Evolutionary conservation across 345 rosid species (phyloP).

Genomic region (Hibiscus syriacus): DNA sequence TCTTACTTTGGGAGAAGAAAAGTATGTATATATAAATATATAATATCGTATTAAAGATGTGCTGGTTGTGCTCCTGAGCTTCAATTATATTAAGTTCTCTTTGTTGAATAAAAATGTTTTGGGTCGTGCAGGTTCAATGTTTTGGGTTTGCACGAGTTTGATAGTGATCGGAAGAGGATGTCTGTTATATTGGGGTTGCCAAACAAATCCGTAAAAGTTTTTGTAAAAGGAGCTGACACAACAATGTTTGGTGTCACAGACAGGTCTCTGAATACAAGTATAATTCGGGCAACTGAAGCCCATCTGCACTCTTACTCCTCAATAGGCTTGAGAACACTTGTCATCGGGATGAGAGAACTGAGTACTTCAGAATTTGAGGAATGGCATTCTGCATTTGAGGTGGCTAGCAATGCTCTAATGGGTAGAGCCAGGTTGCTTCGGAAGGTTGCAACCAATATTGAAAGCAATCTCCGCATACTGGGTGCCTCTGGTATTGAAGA

Average conservation of each 20-base stretch:
- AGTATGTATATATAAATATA: no score
- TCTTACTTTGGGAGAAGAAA: no score
- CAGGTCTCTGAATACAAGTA: slow-evolving; percentile 32
- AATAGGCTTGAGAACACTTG: slow-evolving; percentile 87
- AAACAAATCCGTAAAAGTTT: slow-evolving; percentile 69
- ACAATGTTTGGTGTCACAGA: slow-evolving; percentile 54
- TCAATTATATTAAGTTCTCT: neutral
- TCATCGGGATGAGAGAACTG: slow-evolving; percentile 75
- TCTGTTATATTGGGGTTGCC: slow-evolving; percentile 91
- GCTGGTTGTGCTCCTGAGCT: no score
- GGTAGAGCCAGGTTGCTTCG: slow-evolving; percentile 80
- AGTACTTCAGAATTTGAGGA: slow-evolving; percentile 76
- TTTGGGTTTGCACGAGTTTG: slow-evolving; percentile 96
- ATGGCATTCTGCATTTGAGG: slow-evolving; percentile 78
- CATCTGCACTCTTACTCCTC: slow-evolving; percentile 74
- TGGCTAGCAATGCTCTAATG: slow-evolving; percentile 80
- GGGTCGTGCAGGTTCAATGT: slow-evolving; percentile 80
- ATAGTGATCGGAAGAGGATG: slow-evolving; percentile 99
- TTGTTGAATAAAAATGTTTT: slow-evolving; percentile 8
- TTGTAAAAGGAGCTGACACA: slow-evolving; percentile 99
- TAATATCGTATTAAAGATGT: no score
- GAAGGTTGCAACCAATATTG: slow-evolving; percentile 71
- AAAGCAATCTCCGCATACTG: slow-evolving; percentile 48
- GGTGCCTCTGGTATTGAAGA: slow-evolving; percentile 99
- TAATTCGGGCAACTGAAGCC: slow-evolving; percentile 49